Conservation (phyloP, 179 eudicot genomes). For the Silene vulgaris region DNA sequence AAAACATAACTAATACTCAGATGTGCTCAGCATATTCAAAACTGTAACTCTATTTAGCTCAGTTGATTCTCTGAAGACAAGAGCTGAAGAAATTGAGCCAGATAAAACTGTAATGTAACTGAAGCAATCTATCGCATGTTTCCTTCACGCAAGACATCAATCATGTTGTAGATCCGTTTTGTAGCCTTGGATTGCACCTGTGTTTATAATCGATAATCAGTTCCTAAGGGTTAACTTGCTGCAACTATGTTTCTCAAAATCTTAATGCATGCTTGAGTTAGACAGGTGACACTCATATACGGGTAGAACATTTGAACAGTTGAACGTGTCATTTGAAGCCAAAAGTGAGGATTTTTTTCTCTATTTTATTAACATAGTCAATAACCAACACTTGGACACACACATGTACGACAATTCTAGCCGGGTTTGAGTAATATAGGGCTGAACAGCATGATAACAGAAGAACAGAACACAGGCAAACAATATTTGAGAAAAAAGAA, state of each 20-base stretch:
- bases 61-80: not conserved
- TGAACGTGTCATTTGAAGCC: too few species aligned
- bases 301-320: too few species aligned
- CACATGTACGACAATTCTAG: too few species aligned
- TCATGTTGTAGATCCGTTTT: constrained; percentile 62
- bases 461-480: too few species aligned
- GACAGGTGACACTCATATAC: too few species aligned
- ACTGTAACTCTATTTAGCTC: constrained; percentile 1
- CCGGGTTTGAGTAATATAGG: too few species aligned
- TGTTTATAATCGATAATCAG: not conserved
- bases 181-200: constrained; percentile 36
- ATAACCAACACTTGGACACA: too few species aligned
- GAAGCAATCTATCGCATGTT: constrained; percentile 40
- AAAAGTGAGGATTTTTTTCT: too few species aligned
- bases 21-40: constrained; percentile 12
- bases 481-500: too few species aligned
- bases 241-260: not conserved
- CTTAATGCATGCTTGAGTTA: too few species aligned
- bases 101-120: not conserved
- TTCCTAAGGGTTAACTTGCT: not conserved
- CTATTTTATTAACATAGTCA: too few species aligned
- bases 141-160: constrained; percentile 85
- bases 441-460: too few species aligned
- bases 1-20: not conserved
- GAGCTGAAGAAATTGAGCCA: not conserved